Base-by-base conservation (phyloP, 306 rosid species). In the Vigna mungo region DNA sequence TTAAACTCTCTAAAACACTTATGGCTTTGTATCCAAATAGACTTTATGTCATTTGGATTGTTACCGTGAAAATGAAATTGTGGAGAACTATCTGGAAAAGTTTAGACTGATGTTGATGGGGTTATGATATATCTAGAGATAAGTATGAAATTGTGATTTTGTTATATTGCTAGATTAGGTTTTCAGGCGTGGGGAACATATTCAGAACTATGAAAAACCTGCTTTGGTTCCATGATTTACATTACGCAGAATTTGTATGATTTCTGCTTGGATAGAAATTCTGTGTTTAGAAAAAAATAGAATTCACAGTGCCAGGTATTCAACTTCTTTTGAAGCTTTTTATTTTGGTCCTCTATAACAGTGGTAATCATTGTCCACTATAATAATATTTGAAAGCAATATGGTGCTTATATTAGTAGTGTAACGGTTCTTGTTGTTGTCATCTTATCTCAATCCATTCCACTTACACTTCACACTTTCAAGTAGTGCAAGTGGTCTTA, bases 101-200 rank as follows among this genome's bases (percentile, higher is more conserved):
- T 37, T 59, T 3, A 48, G 36, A 60, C 16, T 60, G 36, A 30
- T 32, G 14, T 62, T 62, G 36, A 36, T 8, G 14, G 43, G 12
- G 47, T 36, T 36, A 58, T 48, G 53, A 39, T 78, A 14, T 55
- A 17, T 17, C 16, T 47, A 36, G n/a, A 70, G 75, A 80, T 46
- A 39, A 72, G 60, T 14, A 64, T 44, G 13, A 54, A 5, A 46
- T 44, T 20, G 30, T 18, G 16, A 65, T 32, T 18, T 32, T 30
- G 67, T 69, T 70, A 60, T 34, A 21, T 44, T 68, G 34, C 66
- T 30, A 6, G 27, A 53, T 27, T 48, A 15, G 71, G 65, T 49
- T 52, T 41, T 71, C 64, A 72, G 23, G 36, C 16, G 37, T 55
- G 32, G 15, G 16, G 48, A 49, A 27, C 23, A 64, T 17, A 53